Percentiles rank a stretch among this genome's conserved stretches.
Conservation (phyloP, 495 filamentous ascomycete species). For the Tetracladium setigerum region DNA sequence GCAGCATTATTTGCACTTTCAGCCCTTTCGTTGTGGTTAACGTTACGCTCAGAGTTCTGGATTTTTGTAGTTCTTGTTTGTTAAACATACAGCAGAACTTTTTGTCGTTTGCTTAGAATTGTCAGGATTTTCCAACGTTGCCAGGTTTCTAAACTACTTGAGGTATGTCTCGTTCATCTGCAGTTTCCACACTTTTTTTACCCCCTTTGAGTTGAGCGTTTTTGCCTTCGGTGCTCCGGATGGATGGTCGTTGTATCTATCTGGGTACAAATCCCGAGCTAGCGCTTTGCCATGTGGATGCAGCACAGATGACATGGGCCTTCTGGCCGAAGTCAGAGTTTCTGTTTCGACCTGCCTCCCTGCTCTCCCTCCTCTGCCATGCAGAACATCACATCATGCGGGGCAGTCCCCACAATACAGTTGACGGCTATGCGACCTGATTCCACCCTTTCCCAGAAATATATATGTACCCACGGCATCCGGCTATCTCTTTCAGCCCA, state of each 20-base stretch:
- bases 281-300: conserved; percentile 13
- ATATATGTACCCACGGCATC: conserved; percentile 20
- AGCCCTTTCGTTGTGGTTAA: no score
- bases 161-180: conserved; percentile 8
- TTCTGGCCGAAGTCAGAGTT: conserved; percentile 16
- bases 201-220: not conserved
- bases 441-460: not conserved
- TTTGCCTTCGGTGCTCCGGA: conserved; percentile 17
- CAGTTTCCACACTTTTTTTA: not conserved
- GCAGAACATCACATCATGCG: conserved; percentile 15
- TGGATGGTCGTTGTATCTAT: conserved; percentile 1
- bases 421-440: no score
- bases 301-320: conserved; percentile 13
- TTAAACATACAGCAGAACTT: no score
- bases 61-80: no score
- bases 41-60: no score
- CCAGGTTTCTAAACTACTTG: conserved; percentile 3
- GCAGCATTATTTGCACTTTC: not conserved
- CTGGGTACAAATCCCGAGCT: conserved; percentile 6
- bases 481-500: no score
- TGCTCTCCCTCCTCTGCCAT: not conserved
- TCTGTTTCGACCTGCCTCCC: not conserved
- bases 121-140: not conserved
- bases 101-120: no score
- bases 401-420: conserved; percentile 13